These are phyloP conservation scores for Colletotrichum cuscutae DNA, from an alignment of 2,329 filamentous ascomycete species.

Conservation along the genomic window DNA sequence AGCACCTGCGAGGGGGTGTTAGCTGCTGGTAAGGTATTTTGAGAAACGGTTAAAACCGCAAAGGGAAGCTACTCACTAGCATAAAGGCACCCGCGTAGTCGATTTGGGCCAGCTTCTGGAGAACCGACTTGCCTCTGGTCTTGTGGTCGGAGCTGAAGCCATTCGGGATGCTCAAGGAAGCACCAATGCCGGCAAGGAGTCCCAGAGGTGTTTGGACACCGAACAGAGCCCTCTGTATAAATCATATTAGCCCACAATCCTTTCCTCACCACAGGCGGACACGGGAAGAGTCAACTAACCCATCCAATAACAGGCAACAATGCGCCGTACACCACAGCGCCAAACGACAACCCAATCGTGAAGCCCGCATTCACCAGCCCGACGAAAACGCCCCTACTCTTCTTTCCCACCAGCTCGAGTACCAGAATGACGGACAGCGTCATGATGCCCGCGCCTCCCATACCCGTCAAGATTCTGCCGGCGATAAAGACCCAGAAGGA, in stretches of 20 bases:
- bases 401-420: constrained; percentile 76
- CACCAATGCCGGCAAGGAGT: constrained; percentile 67
- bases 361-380: constrained; percentile 79
- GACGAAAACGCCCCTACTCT: constrained; percentile 76
- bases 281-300: constrained; percentile 52
- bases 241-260: constrained; percentile 21
- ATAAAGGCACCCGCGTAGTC: constrained; percentile 79
- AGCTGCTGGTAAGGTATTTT: too few species aligned
- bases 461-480: constrained; percentile 74
- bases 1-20: constrained; percentile 26
- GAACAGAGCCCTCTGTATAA: constrained; percentile 73
- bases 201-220: constrained; percentile 75
- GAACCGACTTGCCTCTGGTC: constrained; percentile 53
- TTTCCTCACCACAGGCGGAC: background rate
- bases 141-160: constrained; percentile 42
- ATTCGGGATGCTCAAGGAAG: constrained; percentile 75
- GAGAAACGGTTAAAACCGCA: too few species aligned
- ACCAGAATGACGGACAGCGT: constrained; percentile 80
- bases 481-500: constrained; percentile 72
- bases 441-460: constrained; percentile 78
- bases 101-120: constrained; percentile 69
- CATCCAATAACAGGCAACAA: constrained; percentile 74
- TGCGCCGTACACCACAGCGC: constrained; percentile 76
- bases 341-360: constrained; percentile 76
- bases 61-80: constrained; percentile 56